A percentile compares a stretch with the other conserved stretches of the same genome.
Conservation (phyloP, 176 grass and related monocot species). For the Oryza coarctata region DNA sequence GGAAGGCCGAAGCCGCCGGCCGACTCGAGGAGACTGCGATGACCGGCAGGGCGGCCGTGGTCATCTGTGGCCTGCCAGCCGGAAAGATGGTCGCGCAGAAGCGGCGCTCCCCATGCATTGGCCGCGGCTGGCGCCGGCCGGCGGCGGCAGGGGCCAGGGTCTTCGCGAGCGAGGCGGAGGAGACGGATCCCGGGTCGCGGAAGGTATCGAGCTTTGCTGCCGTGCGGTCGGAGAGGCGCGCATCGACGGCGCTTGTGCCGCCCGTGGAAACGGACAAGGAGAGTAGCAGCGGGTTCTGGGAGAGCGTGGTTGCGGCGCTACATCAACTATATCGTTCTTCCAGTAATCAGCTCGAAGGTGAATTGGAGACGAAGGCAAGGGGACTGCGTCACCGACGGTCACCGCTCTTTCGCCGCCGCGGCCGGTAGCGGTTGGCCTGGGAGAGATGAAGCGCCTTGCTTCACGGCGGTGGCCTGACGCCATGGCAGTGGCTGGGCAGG, state of each 20-base stretch:
- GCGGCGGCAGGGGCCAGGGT: constrained; percentile 28
- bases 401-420: constrained; percentile 16
- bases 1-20: not conserved
- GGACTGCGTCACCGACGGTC: not conserved
- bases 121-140: constrained; percentile 19
- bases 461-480: constrained; percentile 42
- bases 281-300: constrained; percentile 23
- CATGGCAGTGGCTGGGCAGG: not conserved
- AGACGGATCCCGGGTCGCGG: constrained; percentile 38
- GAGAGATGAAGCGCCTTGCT: constrained; percentile 41
- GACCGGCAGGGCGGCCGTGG: not conserved
- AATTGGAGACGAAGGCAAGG: not conserved
- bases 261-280: not conserved
- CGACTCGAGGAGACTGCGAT: not conserved
- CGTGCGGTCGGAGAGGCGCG: constrained; percentile 13
- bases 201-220: constrained; percentile 49
- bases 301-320: not conserved
- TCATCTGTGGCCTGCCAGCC: constrained; percentile 29
- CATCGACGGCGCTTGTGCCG: not conserved
- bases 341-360: not conserved
- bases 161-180: constrained; percentile 43
- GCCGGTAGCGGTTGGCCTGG: not conserved
- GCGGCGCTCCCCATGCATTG: constrained; percentile 1
- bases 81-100: constrained; percentile 31
- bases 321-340: not conserved